phyloP scores from a whole-genome alignment of 805 yeast species.

The Alloascoidea africana region DNA sequence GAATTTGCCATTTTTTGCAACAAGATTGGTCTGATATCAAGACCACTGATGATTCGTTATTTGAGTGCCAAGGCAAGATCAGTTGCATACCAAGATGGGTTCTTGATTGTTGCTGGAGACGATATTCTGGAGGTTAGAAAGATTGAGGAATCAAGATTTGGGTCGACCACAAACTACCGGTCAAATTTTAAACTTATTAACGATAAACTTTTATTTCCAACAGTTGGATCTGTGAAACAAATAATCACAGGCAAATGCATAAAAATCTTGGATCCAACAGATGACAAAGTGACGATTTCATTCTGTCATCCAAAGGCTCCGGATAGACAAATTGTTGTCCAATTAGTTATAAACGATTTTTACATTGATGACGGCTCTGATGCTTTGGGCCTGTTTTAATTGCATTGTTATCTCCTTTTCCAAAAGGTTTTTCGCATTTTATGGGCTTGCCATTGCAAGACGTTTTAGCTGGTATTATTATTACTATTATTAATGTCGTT shows the following conservation, averaged over 20 bases:
- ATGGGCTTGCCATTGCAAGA: too few relatives aligned
- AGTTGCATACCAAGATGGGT: not conserved
- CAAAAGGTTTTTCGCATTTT: conserved; percentile 30
- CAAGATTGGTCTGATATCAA: conserved; percentile 15
- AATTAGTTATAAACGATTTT: conserved; percentile 17
- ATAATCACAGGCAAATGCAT: not conserved
- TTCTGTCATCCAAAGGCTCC: conserved; percentile 52
- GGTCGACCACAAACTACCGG: not conserved
- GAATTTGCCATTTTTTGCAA: conserved; percentile 56
- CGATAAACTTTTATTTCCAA: not conserved
- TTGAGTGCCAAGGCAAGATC: not conserved
- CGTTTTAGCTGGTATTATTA: too few relatives aligned
- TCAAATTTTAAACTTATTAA: not conserved
- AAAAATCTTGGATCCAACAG: conserved; percentile 21
- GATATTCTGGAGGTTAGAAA: not conserved
- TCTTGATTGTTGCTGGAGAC: not conserved
- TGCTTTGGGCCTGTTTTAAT: too few relatives aligned
- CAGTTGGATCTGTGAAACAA: conserved; percentile 1
- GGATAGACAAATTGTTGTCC: conserved; percentile 46
- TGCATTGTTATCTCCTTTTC: conserved; percentile 21
- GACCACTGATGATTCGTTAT: conserved; percentile 1
- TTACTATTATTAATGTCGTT: too few relatives aligned
- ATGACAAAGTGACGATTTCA: conserved; percentile 23
- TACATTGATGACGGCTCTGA: conserved; percentile 9
- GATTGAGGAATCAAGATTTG: conserved; percentile 1